Evolutionary conservation across 148 eudicot genomes (phyloP).

Genomic region (Amaranthus cruentus): DNA sequence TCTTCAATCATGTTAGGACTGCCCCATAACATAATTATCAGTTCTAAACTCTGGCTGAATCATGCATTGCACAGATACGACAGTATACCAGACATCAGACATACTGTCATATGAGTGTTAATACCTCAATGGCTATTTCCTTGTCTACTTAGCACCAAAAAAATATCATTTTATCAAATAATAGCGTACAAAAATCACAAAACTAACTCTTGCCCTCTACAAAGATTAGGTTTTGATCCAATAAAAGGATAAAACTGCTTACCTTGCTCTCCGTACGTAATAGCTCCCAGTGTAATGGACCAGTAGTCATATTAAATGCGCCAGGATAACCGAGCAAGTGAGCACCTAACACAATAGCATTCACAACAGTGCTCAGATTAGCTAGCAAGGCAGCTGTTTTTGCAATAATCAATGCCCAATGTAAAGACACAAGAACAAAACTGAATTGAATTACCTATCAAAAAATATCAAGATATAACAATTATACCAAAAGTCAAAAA

Average conservation of each 20-base stretch:
- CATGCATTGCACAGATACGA: too few species aligned
- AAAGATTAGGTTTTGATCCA: background rate
- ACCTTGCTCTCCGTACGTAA: constrained; percentile 70
- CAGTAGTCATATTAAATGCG: constrained; percentile 67
- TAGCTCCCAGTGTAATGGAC: constrained; percentile 57
- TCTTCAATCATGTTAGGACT: too few species aligned
- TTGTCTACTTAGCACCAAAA: too few species aligned
- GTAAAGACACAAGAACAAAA: background rate
- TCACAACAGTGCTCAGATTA: background rate
- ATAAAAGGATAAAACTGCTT: constrained; percentile 9
- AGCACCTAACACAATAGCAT: constrained; percentile 34
- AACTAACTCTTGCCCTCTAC: too few species aligned
- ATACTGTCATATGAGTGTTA: too few species aligned
- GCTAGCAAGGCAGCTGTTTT: background rate
- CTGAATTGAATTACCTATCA: too few species aligned
- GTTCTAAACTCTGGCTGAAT: too few species aligned
- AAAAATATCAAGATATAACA: background rate
- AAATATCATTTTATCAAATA: too few species aligned
- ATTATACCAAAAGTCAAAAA: background rate
- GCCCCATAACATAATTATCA: too few species aligned
- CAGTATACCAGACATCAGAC: too few species aligned
- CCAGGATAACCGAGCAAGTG: constrained; percentile 65
- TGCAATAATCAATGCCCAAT: background rate
- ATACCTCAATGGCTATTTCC: too few species aligned
- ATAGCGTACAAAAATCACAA: too few species aligned